A percentile compares a stretch with the other conserved stretches of the same genome.
phyloP scores from a whole-genome alignment of 768 basidiomycete species.

The Guyanaporus albipodus region DNA sequence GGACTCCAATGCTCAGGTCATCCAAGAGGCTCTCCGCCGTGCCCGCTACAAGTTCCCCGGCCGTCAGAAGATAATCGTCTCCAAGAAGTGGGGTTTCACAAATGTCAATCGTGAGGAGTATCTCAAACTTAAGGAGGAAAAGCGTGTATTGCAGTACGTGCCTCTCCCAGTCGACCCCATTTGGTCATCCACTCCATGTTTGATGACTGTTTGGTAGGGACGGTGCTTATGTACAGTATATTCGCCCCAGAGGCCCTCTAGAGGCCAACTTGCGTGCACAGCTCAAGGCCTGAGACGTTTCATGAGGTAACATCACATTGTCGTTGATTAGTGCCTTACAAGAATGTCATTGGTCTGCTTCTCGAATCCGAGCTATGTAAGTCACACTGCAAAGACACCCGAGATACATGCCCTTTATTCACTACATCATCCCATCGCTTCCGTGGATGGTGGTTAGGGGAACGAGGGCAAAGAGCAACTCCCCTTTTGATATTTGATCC shows the following conservation, averaged over 20 bases:
- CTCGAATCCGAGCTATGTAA: conserved; percentile 1
- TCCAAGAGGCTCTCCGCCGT: conserved; percentile 95
- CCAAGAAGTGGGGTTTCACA: conserved; percentile 99
- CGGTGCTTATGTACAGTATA: conserved; percentile 94
- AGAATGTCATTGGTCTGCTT: conserved; percentile 18
- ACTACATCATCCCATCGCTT: conserved; percentile 57
- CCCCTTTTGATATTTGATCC: conserved; percentile 9
- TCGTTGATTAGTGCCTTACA: conserved; percentile 13
- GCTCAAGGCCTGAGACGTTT: conserved; percentile 56
- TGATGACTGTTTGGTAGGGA: conserved; percentile 40
- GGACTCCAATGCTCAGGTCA: conserved; percentile 79
- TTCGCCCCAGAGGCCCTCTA: conserved; percentile 81
- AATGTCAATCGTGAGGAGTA: conserved; percentile 90
- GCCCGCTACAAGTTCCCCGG: conserved; percentile 99
- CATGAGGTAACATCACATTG: conserved; percentile 4
- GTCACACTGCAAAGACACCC: neutral
- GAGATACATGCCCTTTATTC: conserved; percentile 55
- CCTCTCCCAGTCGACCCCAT: conserved; percentile 1
- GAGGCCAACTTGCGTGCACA: conserved; percentile 84
- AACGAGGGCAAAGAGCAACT: conserved; percentile 71
- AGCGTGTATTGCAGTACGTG: conserved; percentile 83
- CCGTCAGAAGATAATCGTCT: conserved; percentile 94
- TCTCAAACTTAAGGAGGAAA: conserved; percentile 81
- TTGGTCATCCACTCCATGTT: neutral
- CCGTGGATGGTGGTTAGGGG: conserved; percentile 69